Percentiles rank a stretch among this genome's conserved stretches.
Conservation (phyloP, 371 early-diverging fungal genomes). For the Actinomucor elegans region DNA sequence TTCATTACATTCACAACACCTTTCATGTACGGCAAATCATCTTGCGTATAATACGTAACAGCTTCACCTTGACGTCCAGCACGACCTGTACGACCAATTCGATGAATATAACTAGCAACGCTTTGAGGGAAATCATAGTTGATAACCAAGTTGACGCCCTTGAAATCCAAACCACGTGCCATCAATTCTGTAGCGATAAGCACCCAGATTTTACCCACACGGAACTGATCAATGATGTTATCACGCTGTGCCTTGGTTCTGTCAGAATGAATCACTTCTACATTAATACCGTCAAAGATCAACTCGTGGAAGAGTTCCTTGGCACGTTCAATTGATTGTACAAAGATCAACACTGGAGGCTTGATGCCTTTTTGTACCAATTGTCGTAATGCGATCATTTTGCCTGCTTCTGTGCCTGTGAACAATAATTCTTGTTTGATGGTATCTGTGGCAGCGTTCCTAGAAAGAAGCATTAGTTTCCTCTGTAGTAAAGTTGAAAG, state of each 20-base stretch:
- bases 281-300: slow-evolving; percentile 95
- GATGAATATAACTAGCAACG: slow-evolving; percentile 91
- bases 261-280: slow-evolving; percentile 94
- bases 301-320: slow-evolving; percentile 92
- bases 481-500: too few species aligned
- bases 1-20: slow-evolving; percentile 96
- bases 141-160: slow-evolving; percentile 89
- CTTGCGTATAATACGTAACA: slow-evolving; percentile 89
- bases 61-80: slow-evolving; percentile 83
- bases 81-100: slow-evolving; percentile 93
- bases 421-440: slow-evolving; percentile 90
- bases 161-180: slow-evolving; percentile 95
- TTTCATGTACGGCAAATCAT: slow-evolving; percentile 86
- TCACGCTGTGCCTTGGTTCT: slow-evolving; percentile 92
- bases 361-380: slow-evolving; percentile 79
- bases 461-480: slow-evolving; percentile 84
- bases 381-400: slow-evolving; percentile 89
- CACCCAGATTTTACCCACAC: slow-evolving; percentile 89
- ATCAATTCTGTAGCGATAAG: slow-evolving; percentile 97
- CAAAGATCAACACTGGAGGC: slow-evolving; percentile 93
- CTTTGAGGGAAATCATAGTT: slow-evolving; percentile 97
- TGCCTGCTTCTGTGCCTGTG: slow-evolving; percentile 93
- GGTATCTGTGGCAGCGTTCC: slow-evolving; percentile 90
- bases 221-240: slow-evolving; percentile 86
- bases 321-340: slow-evolving; percentile 96